These are phyloP conservation scores for Fagopyrum tataricum DNA, from an alignment of 148 eudicot genomes.

Conservation along the genomic window DNA sequence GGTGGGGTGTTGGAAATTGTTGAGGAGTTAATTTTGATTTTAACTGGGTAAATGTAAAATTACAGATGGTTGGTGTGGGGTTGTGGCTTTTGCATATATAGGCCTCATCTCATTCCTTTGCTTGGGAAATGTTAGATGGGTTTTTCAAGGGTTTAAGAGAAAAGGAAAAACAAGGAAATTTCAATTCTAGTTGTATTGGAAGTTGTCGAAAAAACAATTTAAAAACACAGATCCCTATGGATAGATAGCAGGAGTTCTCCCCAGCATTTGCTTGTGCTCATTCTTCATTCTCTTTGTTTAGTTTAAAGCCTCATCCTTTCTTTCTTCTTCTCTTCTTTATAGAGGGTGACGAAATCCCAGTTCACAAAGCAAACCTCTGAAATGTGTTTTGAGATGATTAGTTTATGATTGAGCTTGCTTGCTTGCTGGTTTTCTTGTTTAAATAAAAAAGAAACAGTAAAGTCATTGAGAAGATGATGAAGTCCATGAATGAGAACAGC, in stretches of 20 bases:
- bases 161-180: not conserved
- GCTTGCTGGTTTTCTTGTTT: constrained; percentile 11
- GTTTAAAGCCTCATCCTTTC: constrained; percentile 7
- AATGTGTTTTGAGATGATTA: constrained; percentile 20
- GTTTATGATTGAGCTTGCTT: constrained; percentile 30
- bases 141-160: not conserved
- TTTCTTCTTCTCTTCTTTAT: not conserved
- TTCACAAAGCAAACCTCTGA: not conserved
- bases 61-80: not conserved
- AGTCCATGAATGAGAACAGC: constrained; percentile 41
- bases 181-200: not conserved
- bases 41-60: constrained; percentile 4
- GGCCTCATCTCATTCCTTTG: not conserved
- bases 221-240: constrained; percentile 22
- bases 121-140: not conserved
- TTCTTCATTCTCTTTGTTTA: constrained; percentile 17
- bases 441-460: constrained; percentile 11
- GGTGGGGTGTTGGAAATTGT: constrained; percentile 7
- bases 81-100: constrained; percentile 9
- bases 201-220: not conserved
- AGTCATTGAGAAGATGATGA: constrained; percentile 26
- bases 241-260: constrained; percentile 8
- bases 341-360: constrained; percentile 1
- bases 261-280: constrained; percentile 6
- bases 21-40: not conserved